Conservation (phyloP, 2,329 filamentous ascomycete genomes). For the Chaetomium globosum region DNA sequence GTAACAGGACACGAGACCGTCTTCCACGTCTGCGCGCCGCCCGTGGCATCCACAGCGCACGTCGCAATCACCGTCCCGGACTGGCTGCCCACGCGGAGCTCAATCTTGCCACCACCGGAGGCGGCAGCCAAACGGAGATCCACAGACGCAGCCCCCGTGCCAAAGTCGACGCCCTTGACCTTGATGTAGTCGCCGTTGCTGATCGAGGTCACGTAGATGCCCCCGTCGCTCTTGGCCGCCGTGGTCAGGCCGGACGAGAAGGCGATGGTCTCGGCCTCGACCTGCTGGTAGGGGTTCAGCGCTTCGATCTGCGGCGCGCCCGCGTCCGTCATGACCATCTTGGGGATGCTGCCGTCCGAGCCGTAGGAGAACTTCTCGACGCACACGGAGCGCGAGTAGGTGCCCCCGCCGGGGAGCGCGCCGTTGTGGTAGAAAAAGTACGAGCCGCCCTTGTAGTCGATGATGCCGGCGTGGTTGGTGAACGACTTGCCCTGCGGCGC, state of each 20-base stretch:
- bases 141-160: not conserved
- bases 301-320: constrained; percentile 7
- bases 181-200: constrained; percentile 13
- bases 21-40: not conserved
- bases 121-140: not conserved
- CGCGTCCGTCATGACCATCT: not conserved
- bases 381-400: not conserved
- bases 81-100: constrained; percentile 4
- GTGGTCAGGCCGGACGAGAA: not conserved
- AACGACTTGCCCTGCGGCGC: constrained; percentile 5
- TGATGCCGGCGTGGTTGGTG: constrained; percentile 15
- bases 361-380: constrained; percentile 8
- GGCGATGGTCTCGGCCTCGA: constrained; percentile 16
- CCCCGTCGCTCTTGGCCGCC: not conserved
- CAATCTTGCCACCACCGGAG: not conserved
- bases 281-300: constrained; percentile 3
- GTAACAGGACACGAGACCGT: not conserved
- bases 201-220: not conserved
- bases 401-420: constrained; percentile 9
- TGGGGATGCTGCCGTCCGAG: constrained; percentile 2
- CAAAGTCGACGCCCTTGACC: constrained; percentile 13
- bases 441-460: constrained; percentile 9
- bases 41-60: not conserved
- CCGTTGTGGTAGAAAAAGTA: constrained; percentile 17
- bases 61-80: constrained; percentile 1